Conservation (phyloP, 2,329 filamentous ascomycete species). For the Tolypocladium inflatum region DNA sequence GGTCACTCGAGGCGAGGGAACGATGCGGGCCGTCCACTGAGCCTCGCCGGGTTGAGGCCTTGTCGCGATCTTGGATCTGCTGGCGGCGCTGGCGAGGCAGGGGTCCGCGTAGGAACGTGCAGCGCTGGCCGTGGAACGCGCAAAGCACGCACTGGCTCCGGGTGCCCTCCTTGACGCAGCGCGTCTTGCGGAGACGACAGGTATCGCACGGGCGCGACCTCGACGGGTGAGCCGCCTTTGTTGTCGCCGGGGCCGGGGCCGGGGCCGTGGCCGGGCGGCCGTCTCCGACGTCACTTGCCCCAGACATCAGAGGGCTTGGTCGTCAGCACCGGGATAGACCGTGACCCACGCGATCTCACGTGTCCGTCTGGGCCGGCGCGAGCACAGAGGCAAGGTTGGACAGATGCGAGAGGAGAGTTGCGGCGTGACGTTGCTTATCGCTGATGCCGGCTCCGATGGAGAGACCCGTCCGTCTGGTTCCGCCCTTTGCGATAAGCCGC, state of each 20-base stretch:
- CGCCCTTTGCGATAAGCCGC: background rate
- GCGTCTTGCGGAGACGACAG: conserved; percentile 55
- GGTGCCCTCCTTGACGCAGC: conserved; percentile 53
- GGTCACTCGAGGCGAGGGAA: background rate
- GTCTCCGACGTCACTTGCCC: background rate
- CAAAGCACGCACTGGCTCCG: conserved; percentile 53
- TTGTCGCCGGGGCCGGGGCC: background rate
- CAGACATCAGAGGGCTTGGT: background rate
- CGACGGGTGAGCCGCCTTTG: background rate
- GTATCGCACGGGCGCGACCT: conserved; percentile 47
- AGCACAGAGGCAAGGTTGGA: background rate
- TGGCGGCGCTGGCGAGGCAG: conserved; percentile 18
- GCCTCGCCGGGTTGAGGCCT: background rate
- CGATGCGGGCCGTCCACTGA: background rate
- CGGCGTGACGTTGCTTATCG: background rate
- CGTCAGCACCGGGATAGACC: background rate
- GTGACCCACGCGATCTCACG: background rate
- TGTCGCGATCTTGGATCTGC: background rate
- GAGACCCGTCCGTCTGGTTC: background rate
- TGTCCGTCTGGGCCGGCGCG: background rate
- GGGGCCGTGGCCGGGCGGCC: background rate
- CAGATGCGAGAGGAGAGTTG: background rate
- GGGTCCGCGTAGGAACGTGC: conserved; percentile 47
- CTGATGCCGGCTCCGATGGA: background rate
- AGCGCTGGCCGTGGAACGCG: conserved; percentile 57